Base-by-base conservation (phyloP, 768 basidiomycete genomes). In the Daedaleopsis nitida region DNA sequence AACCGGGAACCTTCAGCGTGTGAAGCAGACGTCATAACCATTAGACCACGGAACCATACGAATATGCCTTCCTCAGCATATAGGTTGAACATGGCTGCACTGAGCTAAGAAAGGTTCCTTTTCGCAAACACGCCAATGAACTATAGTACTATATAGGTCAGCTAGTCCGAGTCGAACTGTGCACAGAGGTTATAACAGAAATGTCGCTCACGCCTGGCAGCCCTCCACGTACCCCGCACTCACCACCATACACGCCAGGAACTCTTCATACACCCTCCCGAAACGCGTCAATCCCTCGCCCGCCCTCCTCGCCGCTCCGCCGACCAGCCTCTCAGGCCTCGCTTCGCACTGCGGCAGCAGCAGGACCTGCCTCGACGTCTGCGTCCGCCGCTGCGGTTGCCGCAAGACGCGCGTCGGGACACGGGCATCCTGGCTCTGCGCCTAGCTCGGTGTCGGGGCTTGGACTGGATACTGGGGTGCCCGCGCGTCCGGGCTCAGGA, bases 251-350 rank as follows among this genome's bases (percentile, higher is more conserved):
- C 34, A 54, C 57, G 2, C 63, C 64, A 12, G 50, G 49, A 13
- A 58, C 62, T 16, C 57, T 45, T 16, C 61, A 19, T 48, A 43
- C 57, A 2, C 55, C 66, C 52, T 58, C 64, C 34, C 59, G 62
- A 0, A 64, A 62, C 21, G 53, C 65, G 1, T 44, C 68, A 0
- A 55, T 70, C 3, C 70, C 73, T 13, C 77, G 78, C 34, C 74
- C 71, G 0, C 74, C 74, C 1, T 69, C 80, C 3, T 84, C 83
- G 1, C 81, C 82, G 2, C 59, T 60, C 19, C 72, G 82, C n/a
- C 76, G 80, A 14, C 74, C 80, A 8, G 65, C 68, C 21, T 79
- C 78, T 5, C 77, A 78, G 4, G 70, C 71, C 14, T 58, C 68
- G 7, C 38, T 64, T 3, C 65, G 65, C 59, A 55, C 65, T 65